Evolutionary conservation across 441 rosid genomes (phyloP).

Genomic region (Sinapis alba): DNA sequence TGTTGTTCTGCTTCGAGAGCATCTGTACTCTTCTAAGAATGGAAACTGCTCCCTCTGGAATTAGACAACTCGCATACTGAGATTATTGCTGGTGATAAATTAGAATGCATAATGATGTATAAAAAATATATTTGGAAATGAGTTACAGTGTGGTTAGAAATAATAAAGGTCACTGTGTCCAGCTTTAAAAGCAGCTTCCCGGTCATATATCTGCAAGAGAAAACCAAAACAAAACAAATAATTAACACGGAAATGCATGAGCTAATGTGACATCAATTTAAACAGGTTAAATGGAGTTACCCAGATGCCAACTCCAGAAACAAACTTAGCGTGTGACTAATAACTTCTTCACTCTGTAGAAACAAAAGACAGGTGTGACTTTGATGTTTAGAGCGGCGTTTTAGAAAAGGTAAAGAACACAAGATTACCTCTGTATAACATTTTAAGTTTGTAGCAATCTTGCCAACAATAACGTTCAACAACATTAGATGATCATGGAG

Average conservation of each 20-base stretch:
- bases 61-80: conserved; percentile 32
- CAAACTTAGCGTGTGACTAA: conserved; percentile 92
- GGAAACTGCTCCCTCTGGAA: conserved; percentile 98
- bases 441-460: conserved; percentile 96
- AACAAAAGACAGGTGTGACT: conserved; percentile 23
- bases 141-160: conserved; percentile 94
- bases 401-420: conserved; percentile 15
- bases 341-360: conserved; percentile 90
- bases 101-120: conserved; percentile 19
- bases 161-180: conserved; percentile 88
- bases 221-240: conserved; percentile 20
- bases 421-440: conserved; percentile 82
- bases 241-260: conserved; percentile 15
- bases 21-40: conserved; percentile 85
- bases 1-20: conserved; percentile 96
- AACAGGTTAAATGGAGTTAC: conserved; percentile 51
- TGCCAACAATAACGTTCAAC: conserved; percentile 92
- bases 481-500: conserved; percentile 91
- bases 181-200: conserved; percentile 96
- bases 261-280: conserved; percentile 16
- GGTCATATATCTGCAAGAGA: conserved; percentile 85
- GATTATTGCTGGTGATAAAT: conserved; percentile 15
- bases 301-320: conserved; percentile 98
- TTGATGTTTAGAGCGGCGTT: conserved; percentile 12
- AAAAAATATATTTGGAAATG: conserved; percentile 26